Conservation (phyloP, 495 filamentous ascomycete genomes). For the Polyplosphaeria fusca region DNA sequence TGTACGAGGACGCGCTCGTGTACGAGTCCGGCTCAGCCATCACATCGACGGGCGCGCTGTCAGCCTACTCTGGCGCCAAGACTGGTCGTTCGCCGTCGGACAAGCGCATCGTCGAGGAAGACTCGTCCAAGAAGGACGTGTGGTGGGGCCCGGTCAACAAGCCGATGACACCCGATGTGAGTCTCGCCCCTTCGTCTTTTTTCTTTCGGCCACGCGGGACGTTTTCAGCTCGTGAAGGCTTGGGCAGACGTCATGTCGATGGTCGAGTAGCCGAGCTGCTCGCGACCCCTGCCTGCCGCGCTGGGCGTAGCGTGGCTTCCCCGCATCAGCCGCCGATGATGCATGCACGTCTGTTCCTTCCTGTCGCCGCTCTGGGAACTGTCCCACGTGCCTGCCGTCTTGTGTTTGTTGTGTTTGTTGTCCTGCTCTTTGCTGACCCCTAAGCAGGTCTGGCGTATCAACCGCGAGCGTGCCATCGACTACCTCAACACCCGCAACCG, state of each 20-base stretch:
- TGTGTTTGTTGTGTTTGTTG: conserved; percentile 20
- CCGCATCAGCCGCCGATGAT: conserved; percentile 30
- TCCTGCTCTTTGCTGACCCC: too few species aligned
- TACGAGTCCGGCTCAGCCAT: conserved; percentile 98
- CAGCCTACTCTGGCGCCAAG: conserved; percentile 96
- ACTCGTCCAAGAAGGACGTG: conserved; percentile 80
- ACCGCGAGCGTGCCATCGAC: conserved; percentile 96
- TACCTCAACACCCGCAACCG: conserved; percentile 98
- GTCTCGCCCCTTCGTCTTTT: conserved; percentile 36
- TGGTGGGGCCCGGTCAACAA: conserved; percentile 99
- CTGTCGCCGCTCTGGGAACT: conserved; percentile 17
- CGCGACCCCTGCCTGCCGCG: conserved; percentile 14
- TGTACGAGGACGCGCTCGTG: conserved; percentile 98
- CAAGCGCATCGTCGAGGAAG: conserved; percentile 95
- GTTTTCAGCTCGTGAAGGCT: conserved; percentile 10
- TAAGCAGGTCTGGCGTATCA: conserved; percentile 99
- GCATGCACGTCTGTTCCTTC: conserved; percentile 12
- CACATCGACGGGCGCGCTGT: conserved; percentile 89
- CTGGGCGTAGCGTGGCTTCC: conserved; percentile 25
- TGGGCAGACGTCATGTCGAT: conserved; percentile 29
- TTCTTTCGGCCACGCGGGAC: neutral
- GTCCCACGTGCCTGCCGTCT: conserved; percentile 19
- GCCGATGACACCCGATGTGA: conserved; percentile 96
- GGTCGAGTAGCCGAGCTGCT: conserved; percentile 15
- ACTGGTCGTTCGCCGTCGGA: conserved; percentile 94